Conservation (phyloP, 73 alveolate species). For the Tetrahymena borealis region DNA sequence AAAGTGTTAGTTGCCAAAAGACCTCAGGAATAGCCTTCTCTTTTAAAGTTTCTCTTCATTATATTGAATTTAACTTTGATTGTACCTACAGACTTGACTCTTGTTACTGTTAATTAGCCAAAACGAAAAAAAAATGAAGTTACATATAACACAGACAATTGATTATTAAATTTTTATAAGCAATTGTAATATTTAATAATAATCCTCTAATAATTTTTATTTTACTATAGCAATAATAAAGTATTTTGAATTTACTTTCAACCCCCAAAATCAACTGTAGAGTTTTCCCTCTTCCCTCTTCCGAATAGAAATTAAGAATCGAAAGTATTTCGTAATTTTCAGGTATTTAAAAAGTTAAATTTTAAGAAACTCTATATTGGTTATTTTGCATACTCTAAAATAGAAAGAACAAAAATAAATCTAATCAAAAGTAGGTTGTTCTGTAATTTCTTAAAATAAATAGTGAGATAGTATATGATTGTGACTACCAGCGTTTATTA, state of each 20-base stretch:
- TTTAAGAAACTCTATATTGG: neutral
- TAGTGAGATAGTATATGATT: too few relatives aligned
- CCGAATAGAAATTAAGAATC: neutral
- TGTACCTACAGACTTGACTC: conserved; percentile 40
- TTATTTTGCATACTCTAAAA: neutral
- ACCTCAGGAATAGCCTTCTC: conserved; percentile 35
- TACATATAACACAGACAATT: neutral
- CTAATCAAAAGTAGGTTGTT: too few relatives aligned
- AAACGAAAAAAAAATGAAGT: neutral
- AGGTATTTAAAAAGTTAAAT: neutral
- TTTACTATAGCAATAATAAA: neutral
- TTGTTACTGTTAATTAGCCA: conserved; percentile 12
- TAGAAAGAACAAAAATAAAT: too few relatives aligned
- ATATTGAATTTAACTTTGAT: conserved; percentile 40
- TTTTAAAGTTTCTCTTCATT: conserved; percentile 33
- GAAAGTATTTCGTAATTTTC: neutral
- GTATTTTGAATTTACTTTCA: neutral
- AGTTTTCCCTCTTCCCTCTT: neutral
- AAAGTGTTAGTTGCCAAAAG: too few relatives aligned
- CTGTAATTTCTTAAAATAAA: too few relatives aligned
- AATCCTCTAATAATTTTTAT: neutral
- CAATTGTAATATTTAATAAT: neutral
- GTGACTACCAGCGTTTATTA: neutral
- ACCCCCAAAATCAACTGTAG: neutral
- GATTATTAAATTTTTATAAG: neutral